Percentiles rank a stretch among this genome's conserved stretches.
These are phyloP conservation scores for Puccinia novopanici DNA, from an alignment of 1,284 basidiomycete species.

Conservation along the genomic window DNA sequence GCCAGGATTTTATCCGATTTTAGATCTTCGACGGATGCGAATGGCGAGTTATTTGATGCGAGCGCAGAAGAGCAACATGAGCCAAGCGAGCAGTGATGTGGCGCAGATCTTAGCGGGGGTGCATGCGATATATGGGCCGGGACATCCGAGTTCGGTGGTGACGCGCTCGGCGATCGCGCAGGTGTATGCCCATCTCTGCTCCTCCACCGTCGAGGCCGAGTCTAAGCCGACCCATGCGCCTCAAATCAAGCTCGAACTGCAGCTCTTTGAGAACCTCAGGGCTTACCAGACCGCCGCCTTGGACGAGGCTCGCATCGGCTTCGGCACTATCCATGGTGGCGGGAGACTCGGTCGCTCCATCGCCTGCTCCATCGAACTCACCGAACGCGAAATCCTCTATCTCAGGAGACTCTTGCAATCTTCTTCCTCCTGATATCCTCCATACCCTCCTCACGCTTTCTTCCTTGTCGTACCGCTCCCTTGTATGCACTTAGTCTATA, in stretches of 20 bases:
- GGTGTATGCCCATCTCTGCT: constrained; percentile 24
- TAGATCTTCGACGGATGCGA: constrained; percentile 42
- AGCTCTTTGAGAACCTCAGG: constrained; percentile 26
- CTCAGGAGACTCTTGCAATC: constrained; percentile 21
- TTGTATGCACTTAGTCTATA: background rate
- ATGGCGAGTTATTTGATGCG: constrained; percentile 36
- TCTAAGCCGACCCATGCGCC: background rate
- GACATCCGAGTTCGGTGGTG: constrained; percentile 34
- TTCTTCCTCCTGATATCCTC: background rate
- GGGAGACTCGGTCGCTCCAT: constrained; percentile 36
- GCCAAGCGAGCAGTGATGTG: constrained; percentile 35
- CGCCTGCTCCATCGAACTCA: constrained; percentile 21
- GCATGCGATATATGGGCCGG: constrained; percentile 23
- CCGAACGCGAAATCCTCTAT: constrained; percentile 39
- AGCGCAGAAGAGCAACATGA: constrained; percentile 15
- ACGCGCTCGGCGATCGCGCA: constrained; percentile 27
- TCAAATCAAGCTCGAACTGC: constrained; percentile 31
- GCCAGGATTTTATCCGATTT: constrained; percentile 44
- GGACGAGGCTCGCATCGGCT: constrained; percentile 39
- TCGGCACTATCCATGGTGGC: constrained; percentile 28
- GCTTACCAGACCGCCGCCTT: constrained; percentile 32
- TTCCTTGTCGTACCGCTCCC: background rate
- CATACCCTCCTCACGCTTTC: background rate
- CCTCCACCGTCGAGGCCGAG: constrained; percentile 23
- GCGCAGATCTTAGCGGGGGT: constrained; percentile 25